These are phyloP conservation scores for Smallanthus sonchifolius DNA, from an alignment of 129 eudicot species.

Conservation along the genomic window DNA sequence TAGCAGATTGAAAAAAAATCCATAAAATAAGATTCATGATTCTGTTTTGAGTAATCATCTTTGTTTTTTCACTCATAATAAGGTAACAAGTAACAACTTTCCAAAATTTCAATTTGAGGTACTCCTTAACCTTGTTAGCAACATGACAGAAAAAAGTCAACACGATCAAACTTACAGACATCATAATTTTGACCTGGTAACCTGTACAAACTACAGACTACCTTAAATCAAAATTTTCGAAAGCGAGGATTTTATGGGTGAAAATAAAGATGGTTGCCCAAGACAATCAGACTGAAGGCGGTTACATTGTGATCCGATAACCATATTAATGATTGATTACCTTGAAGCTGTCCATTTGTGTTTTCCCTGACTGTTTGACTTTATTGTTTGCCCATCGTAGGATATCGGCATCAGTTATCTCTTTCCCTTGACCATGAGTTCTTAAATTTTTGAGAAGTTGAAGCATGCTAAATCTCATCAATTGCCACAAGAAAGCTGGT, in stretches of 20 bases:
- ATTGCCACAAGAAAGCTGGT: conserved; percentile 93
- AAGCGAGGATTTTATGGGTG: neutral
- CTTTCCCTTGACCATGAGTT: conserved; percentile 76
- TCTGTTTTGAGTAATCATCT: neutral
- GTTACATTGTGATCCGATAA: neutral
- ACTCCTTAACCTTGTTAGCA: neutral
- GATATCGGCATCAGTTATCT: conserved; percentile 75
- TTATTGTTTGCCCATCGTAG: conserved; percentile 85
- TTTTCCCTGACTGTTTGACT: conserved; percentile 62
- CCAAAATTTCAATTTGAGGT: neutral
- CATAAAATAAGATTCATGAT: neutral
- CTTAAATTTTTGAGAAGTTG: conserved; percentile 77
- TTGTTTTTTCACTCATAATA: neutral
- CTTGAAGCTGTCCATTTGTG: conserved; percentile 89
- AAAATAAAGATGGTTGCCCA: neutral
- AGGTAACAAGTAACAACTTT: conserved; percentile 1
- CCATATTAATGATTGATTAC: conserved; percentile 25
- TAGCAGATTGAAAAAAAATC: conserved; percentile 17
- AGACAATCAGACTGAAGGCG: neutral
- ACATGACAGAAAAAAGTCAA: neutral
- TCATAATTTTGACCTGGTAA: neutral
- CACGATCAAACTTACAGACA: neutral
- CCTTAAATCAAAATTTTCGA: neutral
- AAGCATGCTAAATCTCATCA: conserved; percentile 86
- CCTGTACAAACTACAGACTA: neutral